phyloP scores from a whole-genome alignment of 2,329 filamentous ascomycete genomes.

The Ophiosphaerella herpotricha region DNA sequence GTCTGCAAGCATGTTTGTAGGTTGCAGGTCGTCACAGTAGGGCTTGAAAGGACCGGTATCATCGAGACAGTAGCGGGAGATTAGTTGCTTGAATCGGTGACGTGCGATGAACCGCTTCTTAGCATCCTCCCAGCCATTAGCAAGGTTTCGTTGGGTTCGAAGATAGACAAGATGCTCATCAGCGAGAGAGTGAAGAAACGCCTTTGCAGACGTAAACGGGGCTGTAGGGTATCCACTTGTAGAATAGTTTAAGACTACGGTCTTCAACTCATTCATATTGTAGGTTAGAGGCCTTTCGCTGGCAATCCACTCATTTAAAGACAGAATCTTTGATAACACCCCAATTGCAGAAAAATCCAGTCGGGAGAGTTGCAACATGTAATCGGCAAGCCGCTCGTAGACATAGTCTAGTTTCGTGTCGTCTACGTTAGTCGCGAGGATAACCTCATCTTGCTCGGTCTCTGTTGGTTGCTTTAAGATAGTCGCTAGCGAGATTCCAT shows the following conservation, averaged over 20 bases:
- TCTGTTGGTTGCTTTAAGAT: constrained; percentile 24
- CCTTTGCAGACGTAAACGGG: too few species aligned
- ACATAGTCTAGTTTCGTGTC: constrained; percentile 23
- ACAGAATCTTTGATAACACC: constrained; percentile 39
- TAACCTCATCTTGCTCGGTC: constrained; percentile 25
- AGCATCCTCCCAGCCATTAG: constrained; percentile 20
- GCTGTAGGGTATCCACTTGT: too few species aligned
- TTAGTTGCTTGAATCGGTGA: constrained; percentile 16
- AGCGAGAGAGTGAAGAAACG: too few species aligned
- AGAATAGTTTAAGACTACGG: too few species aligned
- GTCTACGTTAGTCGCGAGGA: constrained; percentile 17
- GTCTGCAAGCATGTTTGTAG: too few species aligned
- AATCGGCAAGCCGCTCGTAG: constrained; percentile 27
- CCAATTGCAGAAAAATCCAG: constrained; percentile 21
- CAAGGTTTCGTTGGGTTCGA: neutral
- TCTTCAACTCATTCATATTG: too few species aligned
- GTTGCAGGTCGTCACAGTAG: too few species aligned
- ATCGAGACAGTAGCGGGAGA: constrained; percentile 2
- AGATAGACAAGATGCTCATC: constrained; percentile 26
- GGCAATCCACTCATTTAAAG: constrained; percentile 7
- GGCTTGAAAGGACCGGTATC: too few species aligned
- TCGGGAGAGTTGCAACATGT: constrained; percentile 20
- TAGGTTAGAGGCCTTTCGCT: too few species aligned
- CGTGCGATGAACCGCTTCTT: constrained; percentile 27
- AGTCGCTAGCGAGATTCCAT: constrained; percentile 16